These are phyloP conservation scores for Annulohypoxylon nitens DNA, from an alignment of 495 filamentous ascomycete genomes.

Conservation along the genomic window DNA sequence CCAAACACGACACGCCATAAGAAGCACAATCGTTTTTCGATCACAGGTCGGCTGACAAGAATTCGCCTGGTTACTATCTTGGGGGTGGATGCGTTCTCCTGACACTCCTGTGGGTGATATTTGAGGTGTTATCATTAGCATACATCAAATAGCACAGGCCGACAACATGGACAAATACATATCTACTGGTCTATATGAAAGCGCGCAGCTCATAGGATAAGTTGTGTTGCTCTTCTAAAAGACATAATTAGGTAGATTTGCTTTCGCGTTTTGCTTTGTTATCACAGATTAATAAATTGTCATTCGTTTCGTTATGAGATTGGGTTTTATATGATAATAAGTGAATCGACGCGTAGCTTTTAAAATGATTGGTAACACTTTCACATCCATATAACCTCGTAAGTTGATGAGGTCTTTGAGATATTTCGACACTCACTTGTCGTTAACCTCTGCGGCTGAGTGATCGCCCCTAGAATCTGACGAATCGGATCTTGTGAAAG, in stretches of 20 bases:
- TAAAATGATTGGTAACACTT: neutral
- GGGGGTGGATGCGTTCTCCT: neutral
- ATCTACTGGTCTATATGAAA: neutral
- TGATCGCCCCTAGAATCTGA: slow-evolving; percentile 1
- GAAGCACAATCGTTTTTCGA: neutral
- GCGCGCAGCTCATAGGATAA: neutral
- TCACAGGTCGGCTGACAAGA: neutral
- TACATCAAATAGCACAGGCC: neutral
- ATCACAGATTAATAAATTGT: neutral
- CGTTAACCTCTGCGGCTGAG: slow-evolving; percentile 20
- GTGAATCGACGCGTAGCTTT: neutral
- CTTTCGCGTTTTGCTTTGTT: neutral
- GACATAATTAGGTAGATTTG: slow-evolving; percentile 5
- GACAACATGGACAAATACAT: neutral
- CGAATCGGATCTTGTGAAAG: slow-evolving; percentile 11
- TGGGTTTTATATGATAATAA: neutral
- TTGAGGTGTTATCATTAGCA: neutral
- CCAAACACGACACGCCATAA: no score
- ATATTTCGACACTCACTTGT: neutral
- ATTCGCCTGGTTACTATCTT: neutral
- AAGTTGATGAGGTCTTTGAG: neutral
- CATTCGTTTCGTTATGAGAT: neutral
- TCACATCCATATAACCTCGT: no score
- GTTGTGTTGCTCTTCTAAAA: neutral
- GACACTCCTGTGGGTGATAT: neutral